Percentiles rank a stretch among this genome's conserved stretches.
These are phyloP conservation scores for Trichomonas gallinae DNA, from an alignment of 208 protist genomes.

Conservation along the genomic window DNA sequence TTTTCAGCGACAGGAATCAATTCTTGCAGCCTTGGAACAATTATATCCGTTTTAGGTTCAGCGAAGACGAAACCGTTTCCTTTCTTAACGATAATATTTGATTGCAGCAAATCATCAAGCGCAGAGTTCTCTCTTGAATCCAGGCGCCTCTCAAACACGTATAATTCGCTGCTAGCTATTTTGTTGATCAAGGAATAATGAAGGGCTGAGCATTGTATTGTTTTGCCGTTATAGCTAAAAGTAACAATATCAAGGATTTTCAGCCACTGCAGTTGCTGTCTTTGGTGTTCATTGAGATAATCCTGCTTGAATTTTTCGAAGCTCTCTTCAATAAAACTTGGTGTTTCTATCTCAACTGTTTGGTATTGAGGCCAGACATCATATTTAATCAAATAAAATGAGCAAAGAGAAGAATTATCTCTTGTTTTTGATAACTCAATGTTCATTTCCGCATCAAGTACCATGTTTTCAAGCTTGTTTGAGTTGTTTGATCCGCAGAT, in stretches of 20 bases:
- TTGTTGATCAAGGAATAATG: not conserved
- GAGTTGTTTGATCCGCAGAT: not conserved
- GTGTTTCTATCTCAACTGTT: not conserved
- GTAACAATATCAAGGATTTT: not conserved
- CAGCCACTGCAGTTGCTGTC: not conserved
- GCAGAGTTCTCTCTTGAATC: not conserved
- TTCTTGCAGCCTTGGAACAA: not conserved
- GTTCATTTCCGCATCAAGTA: not conserved
- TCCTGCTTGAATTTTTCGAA: not conserved
- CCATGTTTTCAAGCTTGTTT: not conserved
- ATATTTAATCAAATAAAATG: not conserved
- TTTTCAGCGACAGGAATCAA: not conserved
- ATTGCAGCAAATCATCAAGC: not conserved
- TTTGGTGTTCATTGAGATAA: not conserved
- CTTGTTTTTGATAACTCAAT: not conserved
- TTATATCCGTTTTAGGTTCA: not conserved
- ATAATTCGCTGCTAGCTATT: too few relatives aligned
- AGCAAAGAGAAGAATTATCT: not conserved
- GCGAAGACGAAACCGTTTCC: not conserved
- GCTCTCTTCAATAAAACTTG: not conserved
- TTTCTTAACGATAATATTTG: not conserved
- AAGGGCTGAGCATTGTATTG: not conserved
- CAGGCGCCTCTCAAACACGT: too few relatives aligned
- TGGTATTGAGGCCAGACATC: not conserved
- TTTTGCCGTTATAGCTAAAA: not conserved